Percentiles rank a stretch among this genome's conserved stretches.
Conservation (phyloP, 768 basidiomycete genomes). For the Cystofilobasidium macerans region DNA sequence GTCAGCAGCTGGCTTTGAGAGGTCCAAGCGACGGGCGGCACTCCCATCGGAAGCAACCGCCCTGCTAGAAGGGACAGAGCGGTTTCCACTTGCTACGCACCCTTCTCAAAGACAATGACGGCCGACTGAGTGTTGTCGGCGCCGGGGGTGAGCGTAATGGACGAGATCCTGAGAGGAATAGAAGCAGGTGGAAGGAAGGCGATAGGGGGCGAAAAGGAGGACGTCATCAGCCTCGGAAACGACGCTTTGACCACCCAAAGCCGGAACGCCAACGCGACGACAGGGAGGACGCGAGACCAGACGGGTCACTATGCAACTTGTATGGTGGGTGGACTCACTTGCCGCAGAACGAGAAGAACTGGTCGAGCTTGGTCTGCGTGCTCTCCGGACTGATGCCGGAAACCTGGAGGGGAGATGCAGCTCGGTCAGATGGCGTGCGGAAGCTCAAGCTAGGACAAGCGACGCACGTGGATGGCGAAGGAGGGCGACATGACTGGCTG, state of each 20-base stretch:
- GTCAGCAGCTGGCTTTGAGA: background rate
- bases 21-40: background rate
- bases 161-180: slow-evolving; percentile 46
- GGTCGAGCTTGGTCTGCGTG: slow-evolving; percentile 52
- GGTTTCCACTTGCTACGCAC: slow-evolving; percentile 28
- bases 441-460: background rate
- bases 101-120: slow-evolving; percentile 71
- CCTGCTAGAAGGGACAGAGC: too few relatives aligned
- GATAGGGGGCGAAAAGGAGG: background rate
- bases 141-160: slow-evolving; percentile 49
- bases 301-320: background rate
- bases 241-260: background rate
- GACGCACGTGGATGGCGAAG: slow-evolving; percentile 22
- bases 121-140: slow-evolving; percentile 46
- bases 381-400: slow-evolving; percentile 58
- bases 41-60: too few relatives aligned
- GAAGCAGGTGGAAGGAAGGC: background rate
- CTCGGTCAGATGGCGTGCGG: background rate
- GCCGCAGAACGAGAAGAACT: slow-evolving; percentile 64
- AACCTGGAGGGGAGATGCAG: slow-evolving; percentile 47
- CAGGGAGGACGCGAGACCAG: background rate
- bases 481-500: slow-evolving; percentile 12
- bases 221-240: background rate
- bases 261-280: background rate
- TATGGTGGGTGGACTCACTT: background rate